Base-by-base conservation (phyloP, 1,284 basidiomycete genomes). In the Thecaphora frezii region DNA sequence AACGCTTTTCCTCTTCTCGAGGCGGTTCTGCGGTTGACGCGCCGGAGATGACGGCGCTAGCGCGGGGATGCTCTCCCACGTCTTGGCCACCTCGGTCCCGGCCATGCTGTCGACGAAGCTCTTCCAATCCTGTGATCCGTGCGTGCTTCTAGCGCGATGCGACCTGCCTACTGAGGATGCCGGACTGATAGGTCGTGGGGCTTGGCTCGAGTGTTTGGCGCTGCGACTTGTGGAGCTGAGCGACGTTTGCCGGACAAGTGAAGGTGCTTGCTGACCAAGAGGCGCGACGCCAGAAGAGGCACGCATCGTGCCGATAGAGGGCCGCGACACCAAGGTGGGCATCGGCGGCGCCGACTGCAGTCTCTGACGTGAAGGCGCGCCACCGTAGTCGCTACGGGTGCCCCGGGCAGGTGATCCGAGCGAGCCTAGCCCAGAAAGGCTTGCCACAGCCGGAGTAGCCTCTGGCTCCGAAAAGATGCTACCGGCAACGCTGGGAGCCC, bases 401-500 rank as follows among this genome's bases (percentile, higher is more conserved):
- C 47, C 56, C 16, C 59, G 57, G 7, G 51, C 45, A 48, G 62
- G 51, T 1, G 42, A 46, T 4, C n/a, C 33, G 10, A 37, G 44
- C 24, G 46, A 46, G 18, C 55, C 23, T 2, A 57, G 44, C 41
- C 52, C 54, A 10, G 50, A 57, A 19, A 61, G 45, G 46, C 48
- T 44, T 46, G 33, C 37, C 44, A 28, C 25, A 0, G 25, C 36
- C 16, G 33, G 33, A 18, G 33, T 9, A 4, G 33, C 33, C 13
- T 66, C 66, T 14, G 71, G 66, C 44, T 74, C 73, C 30, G 71
- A 71, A 42, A 74, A 71, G 57, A 71, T 46, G 51, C 66, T 69
- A 19, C 67, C 71, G 13, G 69, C 55, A 18, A 74, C 37, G 50
- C 71, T 74, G n/a, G 63, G 60, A 25, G 69, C 52, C 12, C 69